Base-by-base conservation (phyloP, 345 rosid species). In the Camelina neglecta region DNA sequence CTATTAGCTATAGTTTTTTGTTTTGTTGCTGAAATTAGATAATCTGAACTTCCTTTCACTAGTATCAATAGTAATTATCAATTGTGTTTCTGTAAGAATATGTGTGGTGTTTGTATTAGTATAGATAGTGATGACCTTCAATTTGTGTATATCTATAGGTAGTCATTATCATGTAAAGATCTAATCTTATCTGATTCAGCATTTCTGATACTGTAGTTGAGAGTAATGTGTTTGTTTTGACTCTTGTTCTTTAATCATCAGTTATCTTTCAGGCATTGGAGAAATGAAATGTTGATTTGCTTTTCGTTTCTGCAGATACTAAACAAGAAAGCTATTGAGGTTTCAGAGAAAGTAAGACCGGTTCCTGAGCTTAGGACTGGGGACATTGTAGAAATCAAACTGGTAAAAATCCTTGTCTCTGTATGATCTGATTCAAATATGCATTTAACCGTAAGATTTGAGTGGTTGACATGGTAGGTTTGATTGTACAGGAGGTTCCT, bases 361-460 rank as follows among this genome's bases (percentile, higher is more conserved):
- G 72, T 83, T 67, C 98, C 97, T 1, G 93, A 89, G 64, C 63
- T 89, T n/a, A 89, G 98, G 82, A 84, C 92, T 2, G 96, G 97
- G 49, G 97, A 94, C 73, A 53, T 94, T 63, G 85, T 94, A 11
- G 84, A 86, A 84, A 88, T 94, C 78, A 90, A 90, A 79, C 73
- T 90, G 92, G 97, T 94, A 82, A 29, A 29, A 82, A 3, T 23
- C 45, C 2, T 66, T 15, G 12, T 55, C 79, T 76, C 36, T 47
- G 9, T 21, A 33, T 80, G 36, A 51, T 38, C 64, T 33, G 44
- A 36, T 41, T 41, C 47, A 26, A 8, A 44, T 16, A 31, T 76
- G 51, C 2, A 11, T 47, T 3, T 35, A 23, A 44, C 24, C 26
- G 60, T 47, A 49, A 39, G 51, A n/a, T 44, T 63, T 55, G 39